phyloP scores from a whole-genome alignment of 2,329 filamentous ascomycete genomes.

The Botrytis pseudocinerea region DNA sequence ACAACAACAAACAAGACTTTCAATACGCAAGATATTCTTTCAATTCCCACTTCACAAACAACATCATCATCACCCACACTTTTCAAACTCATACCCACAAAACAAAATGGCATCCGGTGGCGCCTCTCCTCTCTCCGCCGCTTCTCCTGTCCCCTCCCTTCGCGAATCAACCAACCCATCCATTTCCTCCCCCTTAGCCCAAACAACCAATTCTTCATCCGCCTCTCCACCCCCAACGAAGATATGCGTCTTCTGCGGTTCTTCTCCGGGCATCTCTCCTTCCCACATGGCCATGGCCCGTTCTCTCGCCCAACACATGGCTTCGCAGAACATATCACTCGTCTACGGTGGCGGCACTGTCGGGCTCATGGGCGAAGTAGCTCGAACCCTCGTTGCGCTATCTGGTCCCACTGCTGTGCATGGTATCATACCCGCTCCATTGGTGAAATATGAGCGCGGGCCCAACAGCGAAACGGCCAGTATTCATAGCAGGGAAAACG shows the following conservation, averaged over 20 bases:
- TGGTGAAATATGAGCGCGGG: conserved; percentile 74
- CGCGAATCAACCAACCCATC: not conserved
- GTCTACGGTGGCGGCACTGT: conserved; percentile 95
- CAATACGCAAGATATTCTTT: not conserved
- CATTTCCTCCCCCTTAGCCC: conserved; percentile 9
- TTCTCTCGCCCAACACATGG: conserved; percentile 70
- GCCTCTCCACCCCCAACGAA: conserved; percentile 16
- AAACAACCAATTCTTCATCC: conserved; percentile 12
- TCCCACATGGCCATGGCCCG: conserved; percentile 70
- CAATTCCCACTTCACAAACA: not conserved
- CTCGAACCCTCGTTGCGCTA: conserved; percentile 80
- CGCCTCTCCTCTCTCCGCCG: conserved; percentile 41
- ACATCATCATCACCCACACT: not conserved
- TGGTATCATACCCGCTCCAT: conserved; percentile 86
- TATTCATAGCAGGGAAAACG: conserved; percentile 29
- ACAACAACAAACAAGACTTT: not conserved
- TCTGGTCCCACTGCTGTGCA: conserved; percentile 81
- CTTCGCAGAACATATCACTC: conserved; percentile 73
- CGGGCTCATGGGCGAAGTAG: conserved; percentile 93
- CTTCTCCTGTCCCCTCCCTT: conserved; percentile 29
- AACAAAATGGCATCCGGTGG: conserved; percentile 46
- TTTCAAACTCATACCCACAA: conserved; percentile 4
- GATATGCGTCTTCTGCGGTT: conserved; percentile 70
- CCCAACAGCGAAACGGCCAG: conserved; percentile 52
- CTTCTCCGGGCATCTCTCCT: conserved; percentile 70